Base-by-base conservation (phyloP, 2,329 filamentous ascomycete genomes). In the Hymenotorrendiella dingleyae region DNA sequence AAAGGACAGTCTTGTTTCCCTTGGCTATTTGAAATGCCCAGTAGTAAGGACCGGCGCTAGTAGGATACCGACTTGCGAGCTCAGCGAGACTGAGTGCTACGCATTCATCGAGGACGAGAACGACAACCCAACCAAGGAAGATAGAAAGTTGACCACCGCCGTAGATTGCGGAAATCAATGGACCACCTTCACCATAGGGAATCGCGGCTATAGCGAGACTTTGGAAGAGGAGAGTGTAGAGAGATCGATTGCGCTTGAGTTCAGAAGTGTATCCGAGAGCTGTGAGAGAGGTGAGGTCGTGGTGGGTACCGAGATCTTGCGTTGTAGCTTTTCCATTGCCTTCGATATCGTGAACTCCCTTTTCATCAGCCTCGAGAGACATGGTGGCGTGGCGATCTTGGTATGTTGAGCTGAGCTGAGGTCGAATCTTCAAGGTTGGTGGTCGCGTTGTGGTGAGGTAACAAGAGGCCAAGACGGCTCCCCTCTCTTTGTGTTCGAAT, bases 11-110 rank as follows among this genome's bases (percentile, higher is more conserved):
- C 40, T 82, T 78, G 66, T 76, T 82, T 12, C 62, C 63, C 20
- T 72, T 61, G 14, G 83, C 73, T 11, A 89, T 74, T 78, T 86
- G 86, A 59, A 84, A 87, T 5, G 82, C 81, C 66, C 86, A 83
- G 62, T 86, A 87, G 67, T 89, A 88, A 41, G 87, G 83, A 60
- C 83, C 84, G 56, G 83, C 83, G 38, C 81, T 80, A n/a, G 82
- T 87, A 17, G 84, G 84, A 57, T 84, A 87, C 28, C 86, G 79
- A 54, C 78, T 83, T 46, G 82, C 86, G 58, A 88, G 84, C 65
- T 88, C 84, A 51, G 80, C 80, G 22, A 87, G 71, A 16, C 81
- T 85, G 3, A 75, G 68, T 22, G 84, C 83, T 23, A 88, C 80
- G 61, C 81, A 84, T 74, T 77, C 70, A 46, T 73, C 70, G 1